phyloP scores from a whole-genome alignment of 2,329 filamentous ascomycete species.

The Calonectria leucothoes region DNA sequence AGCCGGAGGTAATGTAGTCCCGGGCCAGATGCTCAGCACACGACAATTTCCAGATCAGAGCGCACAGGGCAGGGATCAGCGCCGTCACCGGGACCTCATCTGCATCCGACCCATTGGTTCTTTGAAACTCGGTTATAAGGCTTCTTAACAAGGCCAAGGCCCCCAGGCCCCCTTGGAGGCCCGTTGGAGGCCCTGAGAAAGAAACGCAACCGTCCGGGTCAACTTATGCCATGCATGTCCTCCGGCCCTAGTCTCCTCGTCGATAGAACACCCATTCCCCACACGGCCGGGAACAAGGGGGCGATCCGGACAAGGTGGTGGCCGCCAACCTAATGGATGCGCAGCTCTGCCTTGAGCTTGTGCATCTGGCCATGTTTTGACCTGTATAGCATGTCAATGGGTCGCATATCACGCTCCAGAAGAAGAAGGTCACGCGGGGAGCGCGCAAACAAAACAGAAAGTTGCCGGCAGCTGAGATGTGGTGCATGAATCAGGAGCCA shows the following conservation, averaged over 20 bases:
- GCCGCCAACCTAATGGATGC: neutral
- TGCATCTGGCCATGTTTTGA: neutral
- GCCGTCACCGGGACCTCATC: neutral
- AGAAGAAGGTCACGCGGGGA: neutral
- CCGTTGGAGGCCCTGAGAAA: neutral
- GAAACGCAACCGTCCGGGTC: neutral
- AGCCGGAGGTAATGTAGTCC: neutral
- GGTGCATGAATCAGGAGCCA: neutral
- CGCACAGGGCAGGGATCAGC: slow-evolving; percentile 2
- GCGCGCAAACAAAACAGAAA: neutral
- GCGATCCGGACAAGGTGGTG: neutral
- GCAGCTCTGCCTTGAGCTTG: neutral
- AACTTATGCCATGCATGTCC: neutral
- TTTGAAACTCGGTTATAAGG: neutral
- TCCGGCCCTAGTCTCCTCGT: neutral
- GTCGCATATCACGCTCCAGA: neutral
- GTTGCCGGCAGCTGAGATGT: neutral
- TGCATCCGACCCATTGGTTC: neutral
- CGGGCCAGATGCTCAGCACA: neutral
- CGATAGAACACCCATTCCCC: neutral
- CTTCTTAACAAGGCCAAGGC: neutral
- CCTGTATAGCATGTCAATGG: neutral
- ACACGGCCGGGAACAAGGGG: slow-evolving; percentile 9
- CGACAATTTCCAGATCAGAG: neutral
- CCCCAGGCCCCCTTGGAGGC: no score